Evolutionary conservation across 1,139 yeast species (phyloP), one percentile per base, ranked within the genome.

Genomic region (Geotrichum phurueaensis): DNA sequence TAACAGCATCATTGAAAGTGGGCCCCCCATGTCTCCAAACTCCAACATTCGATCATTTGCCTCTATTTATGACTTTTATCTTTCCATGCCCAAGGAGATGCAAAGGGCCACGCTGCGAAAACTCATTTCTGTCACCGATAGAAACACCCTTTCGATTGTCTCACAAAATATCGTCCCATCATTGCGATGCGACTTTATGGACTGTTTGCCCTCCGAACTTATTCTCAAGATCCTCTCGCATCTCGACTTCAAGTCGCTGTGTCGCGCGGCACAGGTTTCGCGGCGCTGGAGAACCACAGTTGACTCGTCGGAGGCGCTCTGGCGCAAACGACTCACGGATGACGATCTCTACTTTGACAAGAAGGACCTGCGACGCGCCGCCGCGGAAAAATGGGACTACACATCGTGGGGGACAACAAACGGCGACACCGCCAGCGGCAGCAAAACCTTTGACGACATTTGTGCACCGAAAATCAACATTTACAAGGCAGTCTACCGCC

Each of bases 131-230:
- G 51, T 54, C 20, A 54, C 61, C 59, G 84, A 86, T 67, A 79
- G 97, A 61, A 75, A 83, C 15, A 81, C 91, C 4, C 78, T 94
- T 56, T 87, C 95, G 59, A 81, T 88, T 45, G 75, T 94, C 60
- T 81, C 84, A 48, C 81, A 83, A 23, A 70, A 83, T 12, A 79
- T 94, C 23, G 80, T 82, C 56, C 78, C 79, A 47, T 81, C 86
- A 22, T 79, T 94, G 69, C 82, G 83, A 66, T 81, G 95, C 66
- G 98, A 94, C 70, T 75, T 94, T 53, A 73, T 94, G 15, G 74
- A 84, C 25, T 77, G 81, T 60, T 75, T 94, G 29, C 99, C 99
- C 0, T 71, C 83, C 2, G 98, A 94, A 70, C 78, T 94, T n/a
- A 75, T 91, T 1, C 77, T 82, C 67, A 81, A 84, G 58, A 84